These are phyloP conservation scores for Zygnema circumcarinatum DNA, from an alignment of 139 green algal species.

Conservation along the genomic window DNA sequence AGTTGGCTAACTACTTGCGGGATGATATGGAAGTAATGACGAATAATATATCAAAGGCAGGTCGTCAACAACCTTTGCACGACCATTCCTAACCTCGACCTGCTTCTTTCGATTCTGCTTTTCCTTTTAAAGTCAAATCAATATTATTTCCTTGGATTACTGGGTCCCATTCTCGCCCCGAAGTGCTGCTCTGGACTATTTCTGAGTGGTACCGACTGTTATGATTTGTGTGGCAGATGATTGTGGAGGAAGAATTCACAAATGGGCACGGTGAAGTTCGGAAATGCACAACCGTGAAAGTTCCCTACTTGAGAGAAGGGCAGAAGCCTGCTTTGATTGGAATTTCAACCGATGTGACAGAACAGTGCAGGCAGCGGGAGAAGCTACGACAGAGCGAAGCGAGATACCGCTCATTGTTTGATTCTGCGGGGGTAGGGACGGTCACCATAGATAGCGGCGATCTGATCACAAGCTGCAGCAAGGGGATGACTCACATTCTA, in stretches of 20 bases:
- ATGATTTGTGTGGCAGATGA: too few relatives aligned
- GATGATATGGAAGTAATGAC: not conserved
- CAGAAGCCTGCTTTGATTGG: not conserved
- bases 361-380: not conserved
- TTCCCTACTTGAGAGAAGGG: not conserved
- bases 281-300: not conserved
- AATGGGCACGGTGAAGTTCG: not conserved
- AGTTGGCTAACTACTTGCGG: not conserved
- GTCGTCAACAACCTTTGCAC: too few relatives aligned
- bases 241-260: not conserved
- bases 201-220: too few relatives aligned
- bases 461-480: not conserved
- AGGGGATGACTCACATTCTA: slow-evolving; percentile 9
- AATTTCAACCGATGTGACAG: slow-evolving; percentile 9
- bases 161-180: too few relatives aligned
- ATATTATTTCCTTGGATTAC: too few relatives aligned
- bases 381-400: not conserved
- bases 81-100: too few relatives aligned
- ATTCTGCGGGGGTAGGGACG: not conserved
- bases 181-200: too few relatives aligned
- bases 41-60: not conserved
- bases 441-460: slow-evolving; percentile 6
- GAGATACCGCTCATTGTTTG: slow-evolving; percentile 2
- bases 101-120: too few relatives aligned
- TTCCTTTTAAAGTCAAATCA: too few relatives aligned